Evolutionary conservation across 176 grass and related monocot species (phyloP), one percentile per base, ranked within the genome.

Genomic region (Canna indica): DNA sequence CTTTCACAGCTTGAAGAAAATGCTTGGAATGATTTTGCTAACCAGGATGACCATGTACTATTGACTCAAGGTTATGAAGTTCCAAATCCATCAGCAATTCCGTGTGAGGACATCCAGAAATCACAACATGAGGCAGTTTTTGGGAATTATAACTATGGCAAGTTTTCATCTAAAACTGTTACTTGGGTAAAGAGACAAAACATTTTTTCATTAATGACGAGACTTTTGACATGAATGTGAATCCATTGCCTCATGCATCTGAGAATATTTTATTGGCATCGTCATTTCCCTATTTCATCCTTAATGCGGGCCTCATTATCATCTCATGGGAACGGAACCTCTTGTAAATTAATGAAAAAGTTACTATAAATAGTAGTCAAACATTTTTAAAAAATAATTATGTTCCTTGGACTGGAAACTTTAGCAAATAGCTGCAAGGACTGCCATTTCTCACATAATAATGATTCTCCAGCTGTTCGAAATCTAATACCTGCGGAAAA

Each of bases 1-100:
- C 20, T 83, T 78, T 28, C 78, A 52, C 83, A 90, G 87, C 71
- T 83, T 70, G 78, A 73, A 83, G 83, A 81, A 75, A 78, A 86
- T 75, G 66, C 81, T 67, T 76, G 79, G 78, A 75, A 81, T 83
- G 83, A 83, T 47, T 76, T 90, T 83, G 27, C 81, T 78, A 54
- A 15, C 20, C 72, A 28, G 67, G 80, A 83, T 59, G 77, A 46
- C 14, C 28, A 7, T 75, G 15, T 33, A 18, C 25, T 63, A 26
- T 17, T 35, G 42, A 10, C 59, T 75, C 13, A 42, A 63, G 25
- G 30, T 35, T 68, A 36, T 2, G 14, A 78, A 58, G 77, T 81
- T 35, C 58, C 75, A 76, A 63, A 68, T 78, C 80, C 72, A 73
- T 59, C 46, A 52, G 70, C 14, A 12, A 12, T 16, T 78, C 25